These are phyloP conservation scores for Trichoderma parareesei DNA, from an alignment of 495 filamentous ascomycete genomes.

Conservation along the genomic window DNA sequence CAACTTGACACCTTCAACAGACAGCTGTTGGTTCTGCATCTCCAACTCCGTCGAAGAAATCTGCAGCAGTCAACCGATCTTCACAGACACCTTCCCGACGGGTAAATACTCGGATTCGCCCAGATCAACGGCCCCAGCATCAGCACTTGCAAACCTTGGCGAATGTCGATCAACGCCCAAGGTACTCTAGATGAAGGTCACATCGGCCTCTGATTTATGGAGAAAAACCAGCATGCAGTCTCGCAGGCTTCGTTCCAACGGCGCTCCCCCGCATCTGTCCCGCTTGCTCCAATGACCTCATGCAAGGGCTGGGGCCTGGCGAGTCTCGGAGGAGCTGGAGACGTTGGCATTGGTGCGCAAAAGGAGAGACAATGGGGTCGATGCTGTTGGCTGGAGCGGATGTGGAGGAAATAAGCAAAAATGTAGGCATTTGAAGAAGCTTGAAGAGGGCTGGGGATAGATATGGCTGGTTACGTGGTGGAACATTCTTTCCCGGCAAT, in stretches of 20 bases:
- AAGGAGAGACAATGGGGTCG: background rate
- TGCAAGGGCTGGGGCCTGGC: background rate
- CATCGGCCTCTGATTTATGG: conserved; percentile 1
- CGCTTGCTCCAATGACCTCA: background rate
- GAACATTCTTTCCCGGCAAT: background rate
- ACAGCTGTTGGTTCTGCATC: too few relatives aligned
- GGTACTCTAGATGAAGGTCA: background rate
- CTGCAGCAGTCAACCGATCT: background rate
- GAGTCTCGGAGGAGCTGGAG: background rate
- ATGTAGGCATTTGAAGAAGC: conserved; percentile 8
- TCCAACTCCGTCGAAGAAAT: background rate
- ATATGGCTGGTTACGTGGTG: background rate
- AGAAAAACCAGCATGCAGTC: background rate
- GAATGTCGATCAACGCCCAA: background rate
- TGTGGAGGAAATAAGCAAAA: background rate
- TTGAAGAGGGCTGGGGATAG: background rate
- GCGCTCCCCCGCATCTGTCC: background rate
- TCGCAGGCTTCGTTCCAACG: background rate
- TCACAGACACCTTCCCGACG: conserved; percentile 1
- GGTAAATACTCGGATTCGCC: background rate
- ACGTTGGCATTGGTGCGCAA: conserved; percentile 4
- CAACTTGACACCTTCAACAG: background rate
- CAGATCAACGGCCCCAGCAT: background rate
- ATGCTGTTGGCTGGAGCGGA: background rate
- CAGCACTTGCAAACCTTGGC: background rate